A percentile compares a stretch with the other conserved stretches of the same genome.
These are phyloP conservation scores for Trichoderma erinaceum DNA, from an alignment of 495 filamentous ascomycete genomes.

Conservation along the genomic window DNA sequence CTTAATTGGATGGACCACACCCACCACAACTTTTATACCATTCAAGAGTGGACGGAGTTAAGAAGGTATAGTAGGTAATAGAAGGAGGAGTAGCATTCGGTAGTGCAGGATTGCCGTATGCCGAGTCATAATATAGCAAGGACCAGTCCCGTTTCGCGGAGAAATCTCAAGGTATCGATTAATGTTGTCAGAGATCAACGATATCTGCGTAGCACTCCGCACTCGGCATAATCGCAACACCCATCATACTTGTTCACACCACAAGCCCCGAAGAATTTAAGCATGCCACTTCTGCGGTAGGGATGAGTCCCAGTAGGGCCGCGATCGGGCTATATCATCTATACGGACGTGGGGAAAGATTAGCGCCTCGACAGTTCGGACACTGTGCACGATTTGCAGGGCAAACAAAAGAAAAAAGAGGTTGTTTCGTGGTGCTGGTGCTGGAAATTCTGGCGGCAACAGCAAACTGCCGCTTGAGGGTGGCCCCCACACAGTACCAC, in stretches of 20 bases:
- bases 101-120: too few species aligned
- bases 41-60: too few species aligned
- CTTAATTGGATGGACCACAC: too few species aligned
- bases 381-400: neutral
- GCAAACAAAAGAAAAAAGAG: neutral
- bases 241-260: neutral
- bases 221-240: neutral
- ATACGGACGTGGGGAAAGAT: neutral
- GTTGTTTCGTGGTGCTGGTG: too few species aligned
- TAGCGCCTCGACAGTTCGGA: neutral
- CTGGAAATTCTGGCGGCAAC: too few species aligned
- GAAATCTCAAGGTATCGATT: neutral
- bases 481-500: conserved; percentile 4
- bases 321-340: conserved; percentile 1
- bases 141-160: neutral
- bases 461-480: neutral
- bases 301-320: neutral
- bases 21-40: too few species aligned
- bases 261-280: neutral
- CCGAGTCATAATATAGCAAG: too few species aligned
- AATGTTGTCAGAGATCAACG: neutral
- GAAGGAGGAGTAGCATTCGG: too few species aligned
- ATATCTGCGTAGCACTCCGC: neutral
- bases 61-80: too few species aligned
- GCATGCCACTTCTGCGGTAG: neutral